Base-by-base conservation (phyloP, 225 moss, liverwort and hornwort genomes). In the Marchantia polymorpha region DNA sequence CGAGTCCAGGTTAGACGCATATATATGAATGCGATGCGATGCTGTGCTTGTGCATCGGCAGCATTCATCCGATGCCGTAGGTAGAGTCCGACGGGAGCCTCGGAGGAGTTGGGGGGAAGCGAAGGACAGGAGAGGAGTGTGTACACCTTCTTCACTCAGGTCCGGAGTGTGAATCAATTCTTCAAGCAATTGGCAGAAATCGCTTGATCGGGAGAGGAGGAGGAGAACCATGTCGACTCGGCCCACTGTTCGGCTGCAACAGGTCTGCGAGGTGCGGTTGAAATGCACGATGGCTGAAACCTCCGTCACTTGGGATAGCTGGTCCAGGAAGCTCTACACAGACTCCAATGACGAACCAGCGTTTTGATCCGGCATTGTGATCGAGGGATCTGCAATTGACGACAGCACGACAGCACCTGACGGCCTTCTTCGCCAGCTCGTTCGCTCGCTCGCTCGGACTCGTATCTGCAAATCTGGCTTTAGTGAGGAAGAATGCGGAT, bases 251-350 rank as follows among this genome's bases (percentile, higher is more conserved):
- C 65, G 2, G 67, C 29, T 67, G 67, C 67, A 67, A 31, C 67
- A 67, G 1, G 11, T 67, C 16, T 29, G 27, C 14, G 67, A 9
- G 0, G 29, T 31, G 67, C 30, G 67, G 67, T 25, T 67, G 67
- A 31, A 67, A 67, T 67, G 67, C 30, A 67, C 67, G 67, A 67
- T 31, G 67, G 31, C 29, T 31, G 67, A 67, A 67, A 67, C 67
- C 67, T 30, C 26, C 64, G 64, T 64, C 64, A 31, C 30, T 13
- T 67, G 29, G 30, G 67, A 67, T 67, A 67, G 67, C 65, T 65
- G 65, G 26, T 65, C 65, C 12, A 65, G 29, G 26, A 67, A 67
- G 30, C 30, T 12, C 27, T 67, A 30, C 30, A 31, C 29, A 67
- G 67, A 30, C 31, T 67, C 67, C 30, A 31, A 25, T 6, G 30